These are phyloP conservation scores for Dendrobium catenatum DNA, from an alignment of 106 monocot species.

Conservation along the genomic window DNA sequence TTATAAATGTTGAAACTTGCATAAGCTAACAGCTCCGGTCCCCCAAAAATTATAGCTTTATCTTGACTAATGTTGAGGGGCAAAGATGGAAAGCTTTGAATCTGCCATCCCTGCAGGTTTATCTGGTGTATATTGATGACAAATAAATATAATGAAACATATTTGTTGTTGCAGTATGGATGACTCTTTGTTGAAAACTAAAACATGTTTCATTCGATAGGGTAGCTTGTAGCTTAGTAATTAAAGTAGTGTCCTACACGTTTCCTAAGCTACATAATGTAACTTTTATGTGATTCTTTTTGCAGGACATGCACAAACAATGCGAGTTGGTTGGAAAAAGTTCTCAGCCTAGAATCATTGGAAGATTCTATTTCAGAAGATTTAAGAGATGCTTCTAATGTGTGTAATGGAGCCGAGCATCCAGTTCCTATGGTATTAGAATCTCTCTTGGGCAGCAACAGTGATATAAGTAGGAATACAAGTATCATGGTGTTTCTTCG, in stretches of 20 bases:
- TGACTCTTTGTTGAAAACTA: too few species aligned
- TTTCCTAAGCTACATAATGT: not conserved
- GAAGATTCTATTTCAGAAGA: conserved; percentile 48
- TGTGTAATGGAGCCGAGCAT: conserved; percentile 12
- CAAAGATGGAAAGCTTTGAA: too few species aligned
- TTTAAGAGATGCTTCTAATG: conserved; percentile 21
- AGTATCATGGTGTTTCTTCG: conserved; percentile 53
- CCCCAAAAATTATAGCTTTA: too few species aligned
- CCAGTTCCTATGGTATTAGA: conserved; percentile 19
- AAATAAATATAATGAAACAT: too few species aligned
- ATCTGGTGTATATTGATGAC: too few species aligned
- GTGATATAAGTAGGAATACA: conserved; percentile 24
- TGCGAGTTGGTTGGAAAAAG: conserved; percentile 70
- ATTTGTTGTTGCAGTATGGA: too few species aligned
- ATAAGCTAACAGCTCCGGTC: too few species aligned
- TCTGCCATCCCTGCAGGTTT: too few species aligned
- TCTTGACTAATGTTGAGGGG: too few species aligned
- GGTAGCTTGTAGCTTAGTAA: not conserved
- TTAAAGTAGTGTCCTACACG: not conserved
- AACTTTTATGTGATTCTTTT: conserved; percentile 1
- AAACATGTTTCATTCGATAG: too few species aligned
- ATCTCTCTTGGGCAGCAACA: conserved; percentile 19
- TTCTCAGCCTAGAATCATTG: conserved; percentile 52
- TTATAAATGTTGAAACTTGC: too few species aligned
- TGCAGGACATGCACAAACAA: conserved; percentile 77